Evolutionary conservation across 1,139 yeast species (phyloP).

Genomic region (Suhomyces taliae): DNA sequence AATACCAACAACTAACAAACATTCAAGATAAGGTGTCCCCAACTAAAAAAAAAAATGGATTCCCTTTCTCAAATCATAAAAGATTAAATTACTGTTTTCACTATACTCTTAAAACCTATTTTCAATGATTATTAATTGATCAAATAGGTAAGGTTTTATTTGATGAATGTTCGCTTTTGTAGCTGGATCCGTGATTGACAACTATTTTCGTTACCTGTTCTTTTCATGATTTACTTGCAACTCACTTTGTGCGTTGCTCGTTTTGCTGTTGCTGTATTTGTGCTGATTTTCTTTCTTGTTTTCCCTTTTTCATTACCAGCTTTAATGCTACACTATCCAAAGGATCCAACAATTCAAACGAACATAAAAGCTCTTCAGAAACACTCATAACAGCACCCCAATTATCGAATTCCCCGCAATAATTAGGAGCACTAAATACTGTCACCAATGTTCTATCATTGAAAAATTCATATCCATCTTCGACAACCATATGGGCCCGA

Average conservation of each 20-base stretch:
- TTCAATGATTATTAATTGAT: too few species aligned
- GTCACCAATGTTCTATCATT: conserved; percentile 95
- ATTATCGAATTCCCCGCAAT: conserved; percentile 97
- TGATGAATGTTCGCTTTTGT: too few species aligned
- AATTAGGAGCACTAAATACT: conserved; percentile 92
- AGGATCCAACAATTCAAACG: conserved; percentile 96
- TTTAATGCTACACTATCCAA: conserved; percentile 89
- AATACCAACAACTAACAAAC: too few species aligned
- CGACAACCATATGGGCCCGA: conserved; percentile 98
- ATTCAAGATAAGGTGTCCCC: too few species aligned
- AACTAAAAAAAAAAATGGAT: too few species aligned
- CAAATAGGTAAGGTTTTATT: too few species aligned
- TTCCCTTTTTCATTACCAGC: conserved; percentile 87
- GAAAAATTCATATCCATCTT: conserved; percentile 97
- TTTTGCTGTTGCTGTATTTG: conserved; percentile 23
- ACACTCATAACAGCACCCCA: conserved; percentile 99
- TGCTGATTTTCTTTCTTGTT: conserved; percentile 72
- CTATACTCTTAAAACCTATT: too few species aligned
- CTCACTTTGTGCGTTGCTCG: neutral
- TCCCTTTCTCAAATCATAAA: too few species aligned
- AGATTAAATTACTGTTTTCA: too few species aligned
- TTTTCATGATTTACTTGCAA: conserved; percentile 2
- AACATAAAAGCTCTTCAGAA: conserved; percentile 91
- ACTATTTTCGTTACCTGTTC: neutral
- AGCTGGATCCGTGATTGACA: neutral